Base-by-base conservation (phyloP, 2,329 filamentous ascomycete genomes). In the Pseudogymnoascus sp. region DNA sequence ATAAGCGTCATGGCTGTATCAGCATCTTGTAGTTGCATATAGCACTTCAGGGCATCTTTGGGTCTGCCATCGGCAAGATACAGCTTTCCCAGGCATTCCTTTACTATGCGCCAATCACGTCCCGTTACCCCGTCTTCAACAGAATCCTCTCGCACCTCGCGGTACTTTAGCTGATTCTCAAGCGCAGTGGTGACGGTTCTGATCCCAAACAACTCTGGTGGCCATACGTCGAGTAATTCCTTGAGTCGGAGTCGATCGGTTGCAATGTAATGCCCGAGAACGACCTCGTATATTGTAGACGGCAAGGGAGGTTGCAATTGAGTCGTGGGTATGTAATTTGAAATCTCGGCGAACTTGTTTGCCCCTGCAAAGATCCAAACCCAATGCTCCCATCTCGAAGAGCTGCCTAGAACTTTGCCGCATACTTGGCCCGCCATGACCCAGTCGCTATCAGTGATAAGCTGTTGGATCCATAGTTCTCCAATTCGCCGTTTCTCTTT, bases 301-400 rank as follows among this genome's bases (percentile, higher is more conserved):
- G 91, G 87, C 11, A 99, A 81, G 0, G 91, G 88, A 7, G 93
- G 93, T 28, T 84, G 84, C 73, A 96, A 82, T n/a, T 87, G 85
- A 62, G 87, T 83, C 1, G 84, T 86, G 0, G 95, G 95, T 31
- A 99, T 90, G 70, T 89, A 87, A 36, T 89, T 83, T 4, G 90
- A 89, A 65, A 99, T 96, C 69, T 96, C 93, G 73, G 97, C 91
- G 69, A 96, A 91, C 71, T 87, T 91, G 67, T 90, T 84, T 2
- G 90, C 89, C 42, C 91, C 88, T 7, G 92, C 91, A 76, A 99
- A 99, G 0, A 85, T 88, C 85, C 90, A 96, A 4, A 96, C 89
- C 92, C 93, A 97, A 70, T 96, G 91, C 76, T 97, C 93, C 95
- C 95, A 99, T 69, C 88, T 81, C 59, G 88, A 82, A 0, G 91